These are phyloP conservation scores for Tolypocladium inflatum DNA, from an alignment of 2,329 filamentous ascomycete species.

Conservation along the genomic window DNA sequence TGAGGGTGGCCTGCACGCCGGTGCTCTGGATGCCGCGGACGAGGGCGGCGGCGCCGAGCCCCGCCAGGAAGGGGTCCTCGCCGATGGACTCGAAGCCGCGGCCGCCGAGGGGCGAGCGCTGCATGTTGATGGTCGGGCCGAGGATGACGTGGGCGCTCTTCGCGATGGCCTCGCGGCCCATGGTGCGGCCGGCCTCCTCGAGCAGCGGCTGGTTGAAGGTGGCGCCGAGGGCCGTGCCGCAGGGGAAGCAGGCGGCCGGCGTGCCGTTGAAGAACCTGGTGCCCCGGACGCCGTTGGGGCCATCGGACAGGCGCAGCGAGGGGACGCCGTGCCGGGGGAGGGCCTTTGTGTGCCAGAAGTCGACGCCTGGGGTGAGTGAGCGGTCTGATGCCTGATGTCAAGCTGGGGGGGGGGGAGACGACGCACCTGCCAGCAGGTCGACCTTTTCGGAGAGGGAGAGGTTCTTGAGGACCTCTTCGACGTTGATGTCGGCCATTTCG, in stretches of 20 bases:
- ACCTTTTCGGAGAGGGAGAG: slow-evolving; percentile 43
- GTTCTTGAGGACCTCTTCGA: slow-evolving; percentile 44
- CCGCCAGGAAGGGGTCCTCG: slow-evolving; percentile 48
- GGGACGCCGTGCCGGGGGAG: slow-evolving; percentile 52
- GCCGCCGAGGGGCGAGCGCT: slow-evolving; percentile 49
- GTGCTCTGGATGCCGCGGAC: slow-evolving; percentile 46
- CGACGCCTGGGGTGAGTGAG: slow-evolving; percentile 35
- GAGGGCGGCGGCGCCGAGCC: slow-evolving; percentile 42
- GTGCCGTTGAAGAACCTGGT: slow-evolving; percentile 59
- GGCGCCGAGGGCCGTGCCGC: slow-evolving; percentile 46
- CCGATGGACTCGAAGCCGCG: slow-evolving; percentile 51
- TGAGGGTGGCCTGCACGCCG: slow-evolving; percentile 46
- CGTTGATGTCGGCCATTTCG: slow-evolving; percentile 41
- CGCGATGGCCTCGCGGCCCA: slow-evolving; percentile 43
- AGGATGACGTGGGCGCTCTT: slow-evolving; percentile 50
- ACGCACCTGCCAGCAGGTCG: slow-evolving; percentile 39
- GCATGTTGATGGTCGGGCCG: slow-evolving; percentile 55
- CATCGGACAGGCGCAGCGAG: slow-evolving; percentile 56
- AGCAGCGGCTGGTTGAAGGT: slow-evolving; percentile 48
- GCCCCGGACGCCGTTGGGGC: slow-evolving; percentile 60
- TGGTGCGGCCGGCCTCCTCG: slow-evolving; percentile 37
- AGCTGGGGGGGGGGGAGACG: background rate
- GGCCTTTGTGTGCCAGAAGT: slow-evolving; percentile 61
- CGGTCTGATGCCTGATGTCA: background rate
- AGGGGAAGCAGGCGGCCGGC: slow-evolving; percentile 51